Base-by-base conservation (phyloP, 768 basidiomycete genomes). In the Collybia nuda region DNA sequence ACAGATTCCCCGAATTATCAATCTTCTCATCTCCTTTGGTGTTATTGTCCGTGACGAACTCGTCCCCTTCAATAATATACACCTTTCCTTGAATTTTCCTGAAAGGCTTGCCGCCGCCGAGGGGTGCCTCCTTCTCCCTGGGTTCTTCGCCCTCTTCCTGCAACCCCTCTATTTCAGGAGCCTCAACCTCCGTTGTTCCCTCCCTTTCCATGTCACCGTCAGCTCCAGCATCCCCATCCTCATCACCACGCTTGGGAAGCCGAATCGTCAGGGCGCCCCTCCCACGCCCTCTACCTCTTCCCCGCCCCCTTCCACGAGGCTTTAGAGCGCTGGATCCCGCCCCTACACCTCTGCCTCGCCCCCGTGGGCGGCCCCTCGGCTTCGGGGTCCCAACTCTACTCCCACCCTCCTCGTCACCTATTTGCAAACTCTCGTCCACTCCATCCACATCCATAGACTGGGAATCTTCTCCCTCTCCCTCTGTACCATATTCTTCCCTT, bases 21-120 rank as follows among this genome's bases (percentile, higher is more conserved):
- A 99, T 89, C 74, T 99, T 99, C 52, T 85, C 80, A 67, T 98
- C 87, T 5, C 96, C 97, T 56, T 86, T 91, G 46, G 82, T 77
- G 61, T 98, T 89, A 41, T 92, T 81, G 1, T 85, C 84, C 5
- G 93, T 87, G 42, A 88, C 70, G 55, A 93, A 85, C 70, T 98
- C 96, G 64, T 98, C 96, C 40, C 88, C 88, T 29, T 92, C 89
- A 44, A 97, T 86, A 40, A 86, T 72, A 63, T 87, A 88, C 5
- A 82, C 77, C 56, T 82, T 76, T 8, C 88, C 92, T 32, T 86
- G 83, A 57, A 97, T 81, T 61, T 76, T 80, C 29, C 84, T 73
- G 71, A 86, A 90, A 1, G 86, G 84, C 56, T 87, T 88, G 0
- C 85, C 86, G 2, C 79, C 75, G 21, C 73, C 76, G 9, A 76